A percentile compares a stretch with the other conserved stretches of the same genome.
phyloP scores from a whole-genome alignment of 371 early-diverging fungal species.

The Mortierella sp. region DNA sequence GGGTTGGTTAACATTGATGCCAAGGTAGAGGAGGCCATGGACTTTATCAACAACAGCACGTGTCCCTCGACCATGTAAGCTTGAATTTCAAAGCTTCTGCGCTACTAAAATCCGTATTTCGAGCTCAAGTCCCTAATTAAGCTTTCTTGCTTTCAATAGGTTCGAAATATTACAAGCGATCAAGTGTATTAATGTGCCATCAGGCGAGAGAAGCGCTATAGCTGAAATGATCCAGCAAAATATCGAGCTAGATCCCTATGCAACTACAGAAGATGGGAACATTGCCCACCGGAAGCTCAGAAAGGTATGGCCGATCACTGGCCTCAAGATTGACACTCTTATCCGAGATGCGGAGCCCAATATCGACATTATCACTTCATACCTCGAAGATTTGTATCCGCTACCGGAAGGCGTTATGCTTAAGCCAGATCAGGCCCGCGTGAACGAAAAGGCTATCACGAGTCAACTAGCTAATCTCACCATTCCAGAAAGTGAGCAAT shows the following conservation, averaged over 20 bases:
- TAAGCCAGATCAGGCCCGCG: neutral
- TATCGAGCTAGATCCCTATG: constrained; percentile 20
- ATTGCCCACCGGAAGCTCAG: constrained; percentile 2
- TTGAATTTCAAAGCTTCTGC: too few species aligned
- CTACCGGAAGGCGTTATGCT: constrained; percentile 12
- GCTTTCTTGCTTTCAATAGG: neutral
- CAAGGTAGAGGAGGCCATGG: constrained; percentile 23
- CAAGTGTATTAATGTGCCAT: constrained; percentile 7
- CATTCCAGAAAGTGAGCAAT: neutral
- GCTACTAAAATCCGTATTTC: neutral
- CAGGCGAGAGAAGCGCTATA: constrained; percentile 9
- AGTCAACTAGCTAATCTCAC: constrained; percentile 11
- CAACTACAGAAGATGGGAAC: neutral
- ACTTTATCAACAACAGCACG: constrained; percentile 1
- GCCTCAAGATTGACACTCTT: constrained; percentile 10
- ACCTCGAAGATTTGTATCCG: constrained; percentile 28
- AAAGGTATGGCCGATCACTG: constrained; percentile 5
- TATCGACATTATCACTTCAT: neutral
- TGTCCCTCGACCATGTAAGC: constrained; percentile 24
- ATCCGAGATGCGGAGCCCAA: constrained; percentile 11
- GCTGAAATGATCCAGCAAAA: constrained; percentile 10
- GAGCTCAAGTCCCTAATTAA: neutral
- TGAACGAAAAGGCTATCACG: constrained; percentile 1
- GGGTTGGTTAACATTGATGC: neutral
- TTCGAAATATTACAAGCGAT: constrained; percentile 16